phyloP scores from a whole-genome alignment of 2,329 filamentous ascomycete genomes.

The Nemania diffusa region DNA sequence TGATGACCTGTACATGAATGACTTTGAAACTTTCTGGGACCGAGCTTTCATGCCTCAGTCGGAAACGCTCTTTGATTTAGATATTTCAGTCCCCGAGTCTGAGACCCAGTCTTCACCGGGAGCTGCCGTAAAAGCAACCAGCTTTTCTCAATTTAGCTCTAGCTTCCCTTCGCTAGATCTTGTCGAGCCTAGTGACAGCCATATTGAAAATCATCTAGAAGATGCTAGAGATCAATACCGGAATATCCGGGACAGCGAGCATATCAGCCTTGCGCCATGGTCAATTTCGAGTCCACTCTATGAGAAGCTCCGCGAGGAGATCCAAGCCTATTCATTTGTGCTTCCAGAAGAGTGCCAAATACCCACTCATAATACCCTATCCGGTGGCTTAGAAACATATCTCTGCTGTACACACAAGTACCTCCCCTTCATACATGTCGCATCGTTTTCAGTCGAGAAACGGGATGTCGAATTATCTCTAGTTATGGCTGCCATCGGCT shows the following conservation, averaged over 20 bases:
- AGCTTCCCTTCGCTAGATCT: slow-evolving; percentile 28
- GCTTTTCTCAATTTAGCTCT: slow-evolving; percentile 31
- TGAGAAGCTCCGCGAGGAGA: slow-evolving; percentile 26
- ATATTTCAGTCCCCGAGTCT: slow-evolving; percentile 7
- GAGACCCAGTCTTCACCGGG: not conserved
- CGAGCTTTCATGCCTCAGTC: slow-evolving; percentile 19
- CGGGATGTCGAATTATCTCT: slow-evolving; percentile 60
- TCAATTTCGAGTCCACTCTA: slow-evolving; percentile 31
- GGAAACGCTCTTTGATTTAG: slow-evolving; percentile 16
- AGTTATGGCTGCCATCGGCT: slow-evolving; percentile 61
- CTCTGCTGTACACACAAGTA: slow-evolving; percentile 62
- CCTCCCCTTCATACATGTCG: slow-evolving; percentile 62
- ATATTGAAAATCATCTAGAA: not conserved
- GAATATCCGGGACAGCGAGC: not conserved
- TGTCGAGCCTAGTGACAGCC: not conserved
- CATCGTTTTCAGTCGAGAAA: slow-evolving; percentile 57
- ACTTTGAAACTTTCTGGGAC: slow-evolving; percentile 31
- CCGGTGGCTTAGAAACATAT: slow-evolving; percentile 61
- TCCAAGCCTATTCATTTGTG: slow-evolving; percentile 43
- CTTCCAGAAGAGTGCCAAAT: slow-evolving; percentile 58
- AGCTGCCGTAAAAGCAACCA: slow-evolving; percentile 3
- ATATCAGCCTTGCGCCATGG: slow-evolving; percentile 33
- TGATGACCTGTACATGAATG: slow-evolving; percentile 19
- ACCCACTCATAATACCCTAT: slow-evolving; percentile 60
- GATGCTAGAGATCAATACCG: not conserved